phyloP scores from a whole-genome alignment of 1,284 basidiomycete species.

The Ceratorhiza oryzae-sativae region DNA sequence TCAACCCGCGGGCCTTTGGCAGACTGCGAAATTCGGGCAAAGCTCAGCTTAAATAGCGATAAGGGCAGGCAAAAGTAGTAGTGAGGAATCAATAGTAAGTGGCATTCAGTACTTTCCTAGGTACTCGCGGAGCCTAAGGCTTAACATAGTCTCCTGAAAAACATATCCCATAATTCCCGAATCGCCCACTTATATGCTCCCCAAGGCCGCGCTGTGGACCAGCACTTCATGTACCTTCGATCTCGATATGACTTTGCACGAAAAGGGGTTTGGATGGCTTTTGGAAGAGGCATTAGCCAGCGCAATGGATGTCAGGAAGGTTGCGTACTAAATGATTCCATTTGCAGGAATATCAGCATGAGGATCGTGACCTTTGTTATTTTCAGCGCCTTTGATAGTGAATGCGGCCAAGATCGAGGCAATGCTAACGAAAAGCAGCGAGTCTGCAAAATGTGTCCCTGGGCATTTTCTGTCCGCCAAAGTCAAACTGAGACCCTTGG shows the following conservation, averaged over 20 bases:
- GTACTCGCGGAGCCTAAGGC: too few relatives aligned
- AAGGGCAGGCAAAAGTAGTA: too few relatives aligned
- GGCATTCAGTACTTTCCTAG: too few relatives aligned
- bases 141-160: too few relatives aligned
- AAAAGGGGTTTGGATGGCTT: not conserved
- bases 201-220: too few relatives aligned
- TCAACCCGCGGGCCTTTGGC: too few relatives aligned
- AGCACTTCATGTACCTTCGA: not conserved
- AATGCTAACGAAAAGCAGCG: not conserved
- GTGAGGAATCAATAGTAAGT: too few relatives aligned
- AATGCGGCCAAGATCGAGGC: constrained; percentile 6
- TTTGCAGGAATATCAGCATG: not conserved
- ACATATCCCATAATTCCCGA: too few relatives aligned
- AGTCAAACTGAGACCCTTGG: not conserved
- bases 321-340: not conserved
- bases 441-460: constrained; percentile 6
- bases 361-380: not conserved
- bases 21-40: too few relatives aligned
- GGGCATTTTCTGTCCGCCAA: constrained; percentile 13
- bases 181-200: too few relatives aligned
- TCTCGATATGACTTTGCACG: not conserved
- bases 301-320: not conserved
- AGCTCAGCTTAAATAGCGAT: too few relatives aligned
- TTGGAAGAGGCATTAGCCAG: not conserved
- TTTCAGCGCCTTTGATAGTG: not conserved